A percentile compares a stretch with the other conserved stretches of the same genome.
phyloP scores from a whole-genome alignment of 169 alveolate genomes.

The Eimeria sp. region DNA sequence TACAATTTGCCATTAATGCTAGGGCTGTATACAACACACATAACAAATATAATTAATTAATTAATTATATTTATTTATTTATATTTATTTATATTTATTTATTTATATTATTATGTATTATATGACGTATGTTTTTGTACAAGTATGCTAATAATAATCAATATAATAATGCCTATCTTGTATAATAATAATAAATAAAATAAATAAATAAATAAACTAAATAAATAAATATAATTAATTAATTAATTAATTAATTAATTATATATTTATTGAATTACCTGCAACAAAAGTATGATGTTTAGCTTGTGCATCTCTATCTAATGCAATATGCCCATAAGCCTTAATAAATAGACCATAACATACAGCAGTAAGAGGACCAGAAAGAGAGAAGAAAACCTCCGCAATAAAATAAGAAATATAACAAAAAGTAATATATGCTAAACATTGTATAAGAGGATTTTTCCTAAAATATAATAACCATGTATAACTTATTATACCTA shows the following conservation, averaged over 20 bases:
- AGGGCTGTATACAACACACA: constrained; percentile 83
- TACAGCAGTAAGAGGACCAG: constrained; percentile 94
- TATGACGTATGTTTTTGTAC: background rate
- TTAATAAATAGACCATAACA: constrained; percentile 93
- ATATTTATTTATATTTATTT: background rate
- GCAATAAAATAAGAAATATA: constrained; percentile 90
- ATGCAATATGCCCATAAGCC: constrained; percentile 92
- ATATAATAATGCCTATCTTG: no score
- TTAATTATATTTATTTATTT: no score
- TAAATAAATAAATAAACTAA: background rate
- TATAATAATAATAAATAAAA: no score
- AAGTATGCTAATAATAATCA: background rate
- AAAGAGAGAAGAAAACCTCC: constrained; percentile 88
- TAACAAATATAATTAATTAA: background rate
- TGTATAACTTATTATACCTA: constrained; percentile 88
- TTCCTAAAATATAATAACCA: constrained; percentile 91
- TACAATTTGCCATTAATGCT: constrained; percentile 90
- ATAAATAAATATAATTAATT: background rate
- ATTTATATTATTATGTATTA: background rate
- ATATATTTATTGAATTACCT: constrained; percentile 55
- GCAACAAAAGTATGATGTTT: constrained; percentile 81
- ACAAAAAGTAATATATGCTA: constrained; percentile 77
- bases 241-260: no score
- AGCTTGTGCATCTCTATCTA: constrained; percentile 90
- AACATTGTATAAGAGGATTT: constrained; percentile 90